Conservation (phyloP, 2,329 filamentous ascomycete species). For the Cercospora sp. region DNA sequence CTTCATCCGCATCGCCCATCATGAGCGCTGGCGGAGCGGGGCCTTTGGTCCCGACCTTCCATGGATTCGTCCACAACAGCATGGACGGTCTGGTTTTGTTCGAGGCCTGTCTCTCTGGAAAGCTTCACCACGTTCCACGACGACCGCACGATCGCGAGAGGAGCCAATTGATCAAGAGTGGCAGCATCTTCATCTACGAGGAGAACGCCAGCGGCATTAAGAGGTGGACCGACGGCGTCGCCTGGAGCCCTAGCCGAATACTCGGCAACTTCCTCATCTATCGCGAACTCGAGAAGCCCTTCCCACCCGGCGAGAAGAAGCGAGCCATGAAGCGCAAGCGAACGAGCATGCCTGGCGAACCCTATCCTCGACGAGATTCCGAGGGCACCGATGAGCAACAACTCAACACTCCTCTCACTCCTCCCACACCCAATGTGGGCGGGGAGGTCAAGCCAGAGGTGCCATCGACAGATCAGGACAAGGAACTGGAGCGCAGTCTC, state of each 20-base stretch:
- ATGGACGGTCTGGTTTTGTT: constrained; percentile 76
- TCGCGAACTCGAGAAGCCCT: constrained; percentile 74
- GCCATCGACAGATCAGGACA: constrained; percentile 40
- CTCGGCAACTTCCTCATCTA: constrained; percentile 84
- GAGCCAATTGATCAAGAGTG: constrained; percentile 73
- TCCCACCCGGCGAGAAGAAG: constrained; percentile 82
- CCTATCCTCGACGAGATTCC: constrained; percentile 47
- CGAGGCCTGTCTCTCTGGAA: constrained; percentile 72
- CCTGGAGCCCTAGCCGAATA: constrained; percentile 87
- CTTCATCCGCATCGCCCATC: constrained; percentile 12
- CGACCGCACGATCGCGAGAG: constrained; percentile 85
- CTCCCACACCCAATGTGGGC: constrained; percentile 34
- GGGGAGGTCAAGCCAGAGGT: constrained; percentile 34
- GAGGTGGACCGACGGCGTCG: constrained; percentile 88
- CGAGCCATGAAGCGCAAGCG: constrained; percentile 71
- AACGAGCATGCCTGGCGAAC: constrained; percentile 54
- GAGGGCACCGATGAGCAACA: constrained; percentile 34
- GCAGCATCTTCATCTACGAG: constrained; percentile 88
- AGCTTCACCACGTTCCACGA: constrained; percentile 72
- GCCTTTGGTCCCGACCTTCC: constrained; percentile 42
- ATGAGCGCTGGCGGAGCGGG: constrained; percentile 42
- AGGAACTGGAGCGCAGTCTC: constrained; percentile 59
- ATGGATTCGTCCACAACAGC: constrained; percentile 43
- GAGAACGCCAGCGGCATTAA: constrained; percentile 89
- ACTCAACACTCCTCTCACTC: constrained; percentile 37